phyloP scores from a whole-genome alignment of 371 early-diverging fungal genomes.

The Conidiobolus coronatus region DNA sequence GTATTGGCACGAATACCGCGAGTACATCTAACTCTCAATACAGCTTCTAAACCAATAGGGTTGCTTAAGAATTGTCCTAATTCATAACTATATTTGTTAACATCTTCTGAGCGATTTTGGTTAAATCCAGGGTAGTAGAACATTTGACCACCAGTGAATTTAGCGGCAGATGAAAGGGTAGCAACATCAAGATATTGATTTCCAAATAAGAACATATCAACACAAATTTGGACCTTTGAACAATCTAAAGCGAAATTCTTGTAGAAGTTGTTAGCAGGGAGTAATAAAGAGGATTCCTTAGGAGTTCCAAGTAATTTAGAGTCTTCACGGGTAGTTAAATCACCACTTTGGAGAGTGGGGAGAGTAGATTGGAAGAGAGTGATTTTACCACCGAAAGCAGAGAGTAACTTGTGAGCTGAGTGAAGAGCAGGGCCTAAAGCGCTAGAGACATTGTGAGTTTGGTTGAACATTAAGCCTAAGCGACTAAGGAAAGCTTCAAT shows the following conservation, averaged over 20 bases:
- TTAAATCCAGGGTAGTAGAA: constrained; percentile 92
- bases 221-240: constrained; percentile 70
- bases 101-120: constrained; percentile 65
- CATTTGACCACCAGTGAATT: constrained; percentile 85
- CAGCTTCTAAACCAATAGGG: constrained; percentile 84
- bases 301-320: constrained; percentile 63
- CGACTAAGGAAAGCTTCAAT: constrained; percentile 49
- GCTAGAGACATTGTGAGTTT: constrained; percentile 43
- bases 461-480: constrained; percentile 63
- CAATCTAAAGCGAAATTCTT: constrained; percentile 84
- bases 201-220: constrained; percentile 86
- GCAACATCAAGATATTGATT: constrained; percentile 83
- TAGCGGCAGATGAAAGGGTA: constrained; percentile 54
- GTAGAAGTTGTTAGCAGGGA: constrained; percentile 72
- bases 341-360: constrained; percentile 62
- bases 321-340: constrained; percentile 65
- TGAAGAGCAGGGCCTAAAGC: constrained; percentile 70
- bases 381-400: constrained; percentile 77
- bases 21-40: constrained; percentile 83
- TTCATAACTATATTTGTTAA: constrained; percentile 72
- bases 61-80: constrained; percentile 58
- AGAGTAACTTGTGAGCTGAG: constrained; percentile 63
- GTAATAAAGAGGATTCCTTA: constrained; percentile 61
- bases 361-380: constrained; percentile 55
- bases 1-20: constrained; percentile 59